A percentile compares a stretch with the other conserved stretches of the same genome.
phyloP scores from a whole-genome alignment of 306 rosid genomes.

The Casuarina glauca region DNA sequence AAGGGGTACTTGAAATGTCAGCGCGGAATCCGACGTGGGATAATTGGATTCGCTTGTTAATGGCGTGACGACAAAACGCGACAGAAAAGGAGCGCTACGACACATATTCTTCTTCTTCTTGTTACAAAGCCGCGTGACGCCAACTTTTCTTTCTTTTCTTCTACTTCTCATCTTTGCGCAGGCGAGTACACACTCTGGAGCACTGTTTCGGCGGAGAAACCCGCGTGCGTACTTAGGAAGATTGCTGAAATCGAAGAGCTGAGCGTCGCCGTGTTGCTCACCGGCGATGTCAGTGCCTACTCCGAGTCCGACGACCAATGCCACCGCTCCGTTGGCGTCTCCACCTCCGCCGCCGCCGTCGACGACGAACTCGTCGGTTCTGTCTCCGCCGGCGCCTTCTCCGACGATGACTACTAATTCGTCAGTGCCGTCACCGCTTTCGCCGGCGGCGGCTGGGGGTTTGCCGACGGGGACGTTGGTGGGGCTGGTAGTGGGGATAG shows the following conservation, averaged over 20 bases:
- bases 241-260: neutral
- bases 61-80: too few relatives aligned
- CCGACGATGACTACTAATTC: neutral
- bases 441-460: neutral
- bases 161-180: too few relatives aligned
- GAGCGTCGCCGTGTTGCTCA: neutral
- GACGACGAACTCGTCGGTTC: too few relatives aligned
- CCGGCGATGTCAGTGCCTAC: neutral
- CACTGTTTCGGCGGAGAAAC: neutral
- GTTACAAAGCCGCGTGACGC: neutral
- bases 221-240: neutral
- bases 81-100: too few relatives aligned
- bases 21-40: too few relatives aligned
- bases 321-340: neutral
- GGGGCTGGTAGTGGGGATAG: conserved; percentile 32
- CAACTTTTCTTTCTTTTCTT: neutral
- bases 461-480: conserved; percentile 3
- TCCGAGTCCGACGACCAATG: neutral
- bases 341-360: neutral
- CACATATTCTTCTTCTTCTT: too few relatives aligned
- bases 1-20: too few relatives aligned
- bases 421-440: neutral
- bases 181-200: neutral
- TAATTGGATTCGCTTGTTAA: too few relatives aligned
- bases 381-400: neutral